A percentile compares a stretch with the other conserved stretches of the same genome.
Conservation (phyloP, 371 early-diverging fungal genomes). For the Chytridiales sp. region DNA sequence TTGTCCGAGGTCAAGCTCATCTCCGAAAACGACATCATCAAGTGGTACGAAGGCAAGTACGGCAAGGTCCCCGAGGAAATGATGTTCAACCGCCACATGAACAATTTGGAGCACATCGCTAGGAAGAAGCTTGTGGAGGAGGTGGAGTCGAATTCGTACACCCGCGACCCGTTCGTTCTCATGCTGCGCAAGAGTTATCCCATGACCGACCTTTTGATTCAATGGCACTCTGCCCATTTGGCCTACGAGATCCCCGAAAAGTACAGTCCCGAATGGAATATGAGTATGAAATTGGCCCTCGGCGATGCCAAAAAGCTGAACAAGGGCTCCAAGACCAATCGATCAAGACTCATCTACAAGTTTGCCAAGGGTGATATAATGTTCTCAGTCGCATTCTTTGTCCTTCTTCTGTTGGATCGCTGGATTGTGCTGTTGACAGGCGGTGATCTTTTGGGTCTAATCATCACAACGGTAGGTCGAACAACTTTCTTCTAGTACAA, state of each 20-base stretch:
- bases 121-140: slow-evolving; percentile 2
- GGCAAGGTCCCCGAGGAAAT: background rate
- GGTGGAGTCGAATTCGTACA: background rate
- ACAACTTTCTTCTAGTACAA: background rate
- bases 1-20: background rate
- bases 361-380: slow-evolving; percentile 1
- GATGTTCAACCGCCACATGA: background rate
- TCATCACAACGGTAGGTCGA: background rate
- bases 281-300: slow-evolving; percentile 9
- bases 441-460: slow-evolving; percentile 3
- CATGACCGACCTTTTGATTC: slow-evolving; percentile 1
- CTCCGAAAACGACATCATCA: background rate
- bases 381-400: slow-evolving; percentile 1
- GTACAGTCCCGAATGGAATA: slow-evolving; percentile 14
- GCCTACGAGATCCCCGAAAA: slow-evolving; percentile 6
- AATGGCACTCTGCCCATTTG: slow-evolving; percentile 9
- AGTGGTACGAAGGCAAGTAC: slow-evolving; percentile 2
- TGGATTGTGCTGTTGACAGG: slow-evolving; percentile 12
- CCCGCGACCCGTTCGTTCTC: slow-evolving; percentile 1
- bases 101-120: too few species aligned
- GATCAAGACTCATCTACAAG: background rate
- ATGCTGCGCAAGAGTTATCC: background rate
- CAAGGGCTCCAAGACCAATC: background rate
- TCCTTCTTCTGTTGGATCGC: slow-evolving; percentile 12
- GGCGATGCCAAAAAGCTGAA: slow-evolving; percentile 12